Base-by-base conservation (phyloP, 768 basidiomycete species). In the Austroboletus eburneus region DNA sequence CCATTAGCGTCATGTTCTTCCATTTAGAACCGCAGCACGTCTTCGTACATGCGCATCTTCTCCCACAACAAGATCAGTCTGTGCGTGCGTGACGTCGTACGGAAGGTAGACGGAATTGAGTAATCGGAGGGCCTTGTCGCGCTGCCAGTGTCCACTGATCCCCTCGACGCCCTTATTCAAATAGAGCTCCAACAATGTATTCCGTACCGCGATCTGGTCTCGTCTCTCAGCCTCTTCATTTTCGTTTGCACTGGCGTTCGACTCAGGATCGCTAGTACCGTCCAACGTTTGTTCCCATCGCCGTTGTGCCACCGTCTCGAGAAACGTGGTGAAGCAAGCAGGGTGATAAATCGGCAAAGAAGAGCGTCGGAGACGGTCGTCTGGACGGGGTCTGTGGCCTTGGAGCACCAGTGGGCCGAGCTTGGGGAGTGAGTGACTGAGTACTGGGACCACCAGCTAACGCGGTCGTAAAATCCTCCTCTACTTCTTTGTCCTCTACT, bases 321-420 rank as follows among this genome's bases (percentile, higher is more conserved):
- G 76, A 64, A 97, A 98, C 1, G 78, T 72, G 33, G 91, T 75
- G 54, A 99, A 95, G 46, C 89, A 80, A 3, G 73, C 74, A 47
- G 86, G 80, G 56, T 94, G 90, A 58, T 95, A 96, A 98, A 62
- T 96, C 91, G 0, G 92, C 85, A 59, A 97, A 98, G 65, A 91
- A 98, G 25, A 87, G 71, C 4, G 84, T 72, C 0, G 94, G 92
- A 0, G 91, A 92, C 0, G 91, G 86, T 0, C 76, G 71, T 58
- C 80, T 79, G 8, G 72, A 60, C 0, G 69, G 69, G 4, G 67
- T 63, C 17, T 61, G 49, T 48, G 63, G 43, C 24, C 47, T 55
- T 24, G 25, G 56, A 30, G 17, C 47, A 4, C 20, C 33, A 6
- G 50, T 36, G 16, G 50, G 41, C 34, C 23, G 52, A n/a, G n/a